Evolutionary conservation across 371 early-diverging fungal species (phyloP), one percentile per base, ranked within the genome.

Genomic region (Lichtheimia ramosa): DNA sequence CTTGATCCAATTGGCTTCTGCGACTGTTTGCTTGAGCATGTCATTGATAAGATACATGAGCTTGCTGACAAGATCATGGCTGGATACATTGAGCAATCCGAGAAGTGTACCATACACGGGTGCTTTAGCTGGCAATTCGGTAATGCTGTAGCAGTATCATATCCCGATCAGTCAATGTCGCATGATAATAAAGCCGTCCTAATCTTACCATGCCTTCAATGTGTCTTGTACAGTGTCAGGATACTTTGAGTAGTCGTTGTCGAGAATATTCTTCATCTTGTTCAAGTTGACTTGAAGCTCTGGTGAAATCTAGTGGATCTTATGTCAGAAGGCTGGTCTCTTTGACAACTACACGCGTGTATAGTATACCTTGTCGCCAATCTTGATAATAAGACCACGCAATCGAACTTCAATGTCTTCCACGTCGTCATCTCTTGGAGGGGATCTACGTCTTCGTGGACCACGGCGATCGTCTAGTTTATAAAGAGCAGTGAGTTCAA

Each of bases 41-140:
- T 55, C 58, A 48, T 74, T 73, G 49, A 79, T 65, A 34, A 59
- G 69, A 5, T 54, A 40, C 65, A 79, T 68, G 14, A 79, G 65
- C 52, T 73, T 72, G 3, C 50, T 62, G 3, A 68, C 70, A 39
- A 69, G 46, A 20, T 71, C 70, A 25, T 74, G 59, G n/a, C 63
- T 74, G 18, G 83, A 83, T 13, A 81, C 80, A 56, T 92, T 93
- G 20, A 94, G 65, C 34, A 94, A 61, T 18, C 91, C 93, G n/a
- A 83, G 76, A 25, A 94, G 71, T 20, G 90, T 84, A 54, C 88
- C 89, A 63, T 90, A 94, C 34, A 91, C 80, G 18, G 88, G 80
- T n/a, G 84, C 86, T 62, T 93, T 94, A 65, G 85, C 83, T 4
- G 95, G 92, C 20, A 94, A 69, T 64, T 92, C 90, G 25, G 83